Evolutionary conservation across 2,329 filamentous ascomycete genomes (phyloP), one percentile per base, ranked within the genome.

Genomic region (Colletotrichum ledebouriae): DNA sequence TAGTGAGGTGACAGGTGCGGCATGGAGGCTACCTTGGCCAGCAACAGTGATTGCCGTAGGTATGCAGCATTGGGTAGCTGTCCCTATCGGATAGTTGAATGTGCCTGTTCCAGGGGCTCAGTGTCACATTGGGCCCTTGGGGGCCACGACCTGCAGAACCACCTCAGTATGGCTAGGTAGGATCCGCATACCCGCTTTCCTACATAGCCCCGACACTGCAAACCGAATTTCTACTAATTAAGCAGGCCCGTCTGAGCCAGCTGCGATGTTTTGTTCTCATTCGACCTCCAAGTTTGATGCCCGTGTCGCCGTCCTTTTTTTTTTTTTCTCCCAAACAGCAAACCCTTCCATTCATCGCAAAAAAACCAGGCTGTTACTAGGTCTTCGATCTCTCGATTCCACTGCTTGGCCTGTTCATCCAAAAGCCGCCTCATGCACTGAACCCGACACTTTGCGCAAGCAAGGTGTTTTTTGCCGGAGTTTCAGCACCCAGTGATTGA

Each of bases 381-480:
- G 34, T 25, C 42, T 60, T 5, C 66, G 34, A 34, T 42, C 42
- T 29, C 33, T 56, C 66, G 44, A 34, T 47, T 34, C 34, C 49
- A 50, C 46, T 44, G n/a, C 37, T 52, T 64, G 47, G 20, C 34
- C n/a, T 47, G n/a, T 17, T 39, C 44, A 33, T 46, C 10, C 39
- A 59, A 68, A 53, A 25, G 37, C 53, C 47, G 47, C 53, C 39
- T 59, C 39, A 68, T 59, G 64, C 55, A 50, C 50, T 69, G 42
- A 56, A 10, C 62, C 49, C 41, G 66, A 69, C 41, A 56, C 49
- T 56, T 56, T 55, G 62, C 49, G 55, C 42, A 50, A 66, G 55
- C 61, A 69, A 49, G 33, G 61, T 69, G 66, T 60, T 69, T 66
- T 56, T 56, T 66, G 46, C 66, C 60, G 55, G 49, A 59, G 56